A percentile compares a stretch with the other conserved stretches of the same genome.
These are phyloP conservation scores for Alternaria alternata DNA, from an alignment of 2,329 filamentous ascomycete species.

Conservation along the genomic window DNA sequence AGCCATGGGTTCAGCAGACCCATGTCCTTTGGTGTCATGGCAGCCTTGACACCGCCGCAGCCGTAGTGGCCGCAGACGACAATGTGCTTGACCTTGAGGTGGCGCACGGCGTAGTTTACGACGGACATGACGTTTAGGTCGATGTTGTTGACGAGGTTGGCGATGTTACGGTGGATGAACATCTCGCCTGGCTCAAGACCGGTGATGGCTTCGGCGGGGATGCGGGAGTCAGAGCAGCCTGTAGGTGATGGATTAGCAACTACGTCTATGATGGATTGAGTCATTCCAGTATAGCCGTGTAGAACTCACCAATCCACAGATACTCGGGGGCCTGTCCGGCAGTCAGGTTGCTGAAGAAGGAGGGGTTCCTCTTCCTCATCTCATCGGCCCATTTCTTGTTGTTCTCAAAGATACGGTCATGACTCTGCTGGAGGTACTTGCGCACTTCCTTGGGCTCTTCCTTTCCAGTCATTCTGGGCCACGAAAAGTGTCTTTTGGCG, in stretches of 20 bases:
- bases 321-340: slow-evolving; percentile 74
- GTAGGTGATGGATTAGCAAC: background rate
- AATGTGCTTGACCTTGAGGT: slow-evolving; percentile 69
- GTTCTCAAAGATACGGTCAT: slow-evolving; percentile 73
- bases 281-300: background rate
- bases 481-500: slow-evolving; percentile 16
- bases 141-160: slow-evolving; percentile 51
- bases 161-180: slow-evolving; percentile 49
- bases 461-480: slow-evolving; percentile 32
- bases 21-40: slow-evolving; percentile 71
- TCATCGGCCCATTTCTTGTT: slow-evolving; percentile 71
- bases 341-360: slow-evolving; percentile 70
- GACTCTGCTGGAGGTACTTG: slow-evolving; percentile 67
- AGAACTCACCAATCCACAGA: slow-evolving; percentile 58
- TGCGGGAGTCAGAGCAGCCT: slow-evolving; percentile 52
- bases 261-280: background rate
- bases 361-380: slow-evolving; percentile 66
- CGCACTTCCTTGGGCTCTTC: slow-evolving; percentile 36
- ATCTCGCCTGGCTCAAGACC: slow-evolving; percentile 48
- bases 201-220: slow-evolving; percentile 53
- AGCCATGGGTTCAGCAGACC: slow-evolving; percentile 78
- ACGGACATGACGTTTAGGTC: slow-evolving; percentile 54
- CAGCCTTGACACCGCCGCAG: slow-evolving; percentile 72
- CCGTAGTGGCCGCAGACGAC: slow-evolving; percentile 74
- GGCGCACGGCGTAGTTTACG: slow-evolving; percentile 52